Base-by-base conservation (phyloP, 2,329 filamentous ascomycete species). In the Massarina eburnea region DNA sequence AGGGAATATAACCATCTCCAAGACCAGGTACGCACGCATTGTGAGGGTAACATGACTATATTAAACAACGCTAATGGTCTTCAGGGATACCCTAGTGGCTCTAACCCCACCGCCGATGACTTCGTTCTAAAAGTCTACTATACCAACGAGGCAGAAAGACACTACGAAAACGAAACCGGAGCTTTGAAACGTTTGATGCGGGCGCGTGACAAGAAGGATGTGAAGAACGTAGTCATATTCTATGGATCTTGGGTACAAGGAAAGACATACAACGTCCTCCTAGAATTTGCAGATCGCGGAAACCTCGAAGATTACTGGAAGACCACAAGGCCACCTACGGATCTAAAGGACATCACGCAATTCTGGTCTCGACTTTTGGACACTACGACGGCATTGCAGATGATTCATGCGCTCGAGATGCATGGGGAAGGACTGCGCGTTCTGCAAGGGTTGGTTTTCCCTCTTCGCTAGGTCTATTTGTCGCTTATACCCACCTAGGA, bases 211-310 rank as follows among this genome's bases (percentile, higher is more conserved):
- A n/a, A n/a, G n/a, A n/a, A n/a, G n/a, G n/a, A n/a, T n/a, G n/a
- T n/a, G n/a, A n/a, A n/a, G n/a, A n/a, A n/a, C n/a, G 22, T 32
- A 6, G 9, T 4, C 24, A 51, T 9, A 14, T 60, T 58, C 27
- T 49, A 58, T 21, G 57, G 58, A 1, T 55, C 51, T 4, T 63
- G 52, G 46, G 32, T 8, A 15, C 51, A 62, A 8, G 39, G 42
- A 0, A 22, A 41, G 0, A 61, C 45, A 3, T 63, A 57, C 33
- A 64, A 71, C 21, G 61, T 73, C 4, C 46, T 73, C 2, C 52
- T 73, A 4, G 71, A 73, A 41, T 69, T 56, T 34, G 68, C 62
- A 0, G 57, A 69, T 14, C 34, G 52, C 9, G 58, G 50, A 1
- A 71, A 71, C 35, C 57, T 73, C 4, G 54, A 58, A 7, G 54